phyloP scores from a whole-genome alignment of 2,329 filamentous ascomycete species.

The Fulvia fulva region DNA sequence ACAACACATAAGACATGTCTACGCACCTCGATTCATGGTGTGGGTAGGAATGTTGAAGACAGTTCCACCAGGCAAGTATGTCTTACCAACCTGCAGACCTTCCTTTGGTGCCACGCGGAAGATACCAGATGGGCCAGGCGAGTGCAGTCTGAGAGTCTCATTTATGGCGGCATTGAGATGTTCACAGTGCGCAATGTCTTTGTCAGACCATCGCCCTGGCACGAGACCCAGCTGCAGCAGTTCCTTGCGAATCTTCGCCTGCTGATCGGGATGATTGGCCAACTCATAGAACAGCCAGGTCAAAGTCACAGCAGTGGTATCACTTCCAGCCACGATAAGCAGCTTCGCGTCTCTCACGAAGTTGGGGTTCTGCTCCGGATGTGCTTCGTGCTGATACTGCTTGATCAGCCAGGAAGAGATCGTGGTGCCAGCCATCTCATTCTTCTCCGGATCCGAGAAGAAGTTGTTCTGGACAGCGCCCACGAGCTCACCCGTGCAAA shows the following conservation, averaged over 20 bases:
- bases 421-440: not conserved
- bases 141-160: constrained; percentile 37
- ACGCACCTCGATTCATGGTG: constrained; percentile 7
- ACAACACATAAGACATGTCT: not conserved
- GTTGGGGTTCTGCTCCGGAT: not conserved
- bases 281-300: constrained; percentile 38
- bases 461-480: constrained; percentile 9
- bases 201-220: constrained; percentile 4
- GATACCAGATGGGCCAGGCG: constrained; percentile 31
- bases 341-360: constrained; percentile 3
- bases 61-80: constrained; percentile 32
- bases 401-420: constrained; percentile 10
- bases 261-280: constrained; percentile 23
- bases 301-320: constrained; percentile 39
- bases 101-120: constrained; percentile 34
- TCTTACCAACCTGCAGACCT: constrained; percentile 32
- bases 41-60: constrained; percentile 18
- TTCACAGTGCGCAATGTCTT: constrained; percentile 13
- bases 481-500: constrained; percentile 1
- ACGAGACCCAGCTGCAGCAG: constrained; percentile 14
- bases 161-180: constrained; percentile 37
- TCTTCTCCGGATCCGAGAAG: not conserved
- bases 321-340: constrained; percentile 18
- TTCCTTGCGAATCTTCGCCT: constrained; percentile 30
- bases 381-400: constrained; percentile 1